Conservation (phyloP, 129 eudicot genomes). For the Saposhnikovia divaricata region DNA sequence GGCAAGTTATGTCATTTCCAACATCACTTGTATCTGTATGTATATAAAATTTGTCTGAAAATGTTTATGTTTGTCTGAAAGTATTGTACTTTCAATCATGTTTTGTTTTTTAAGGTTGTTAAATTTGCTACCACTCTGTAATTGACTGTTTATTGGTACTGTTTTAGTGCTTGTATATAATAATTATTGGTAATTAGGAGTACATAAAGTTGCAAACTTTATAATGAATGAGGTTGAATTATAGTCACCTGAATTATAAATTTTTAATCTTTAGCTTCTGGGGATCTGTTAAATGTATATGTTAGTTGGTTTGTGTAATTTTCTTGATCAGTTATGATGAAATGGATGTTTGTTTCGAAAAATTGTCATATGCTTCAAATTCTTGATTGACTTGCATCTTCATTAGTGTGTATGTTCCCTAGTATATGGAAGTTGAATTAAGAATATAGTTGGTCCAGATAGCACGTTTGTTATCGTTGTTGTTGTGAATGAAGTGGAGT, state of each 20-base stretch:
- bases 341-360: neutral
- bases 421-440: neutral
- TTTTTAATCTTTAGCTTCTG: neutral
- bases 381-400: neutral
- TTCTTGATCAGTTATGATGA: neutral
- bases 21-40: neutral
- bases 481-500: neutral
- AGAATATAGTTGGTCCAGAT: no score
- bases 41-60: neutral
- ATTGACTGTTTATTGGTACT: neutral
- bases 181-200: neutral
- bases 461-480: neutral
- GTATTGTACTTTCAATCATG: neutral
- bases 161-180: neutral
- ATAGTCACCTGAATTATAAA: neutral
- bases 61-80: neutral
- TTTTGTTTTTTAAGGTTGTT: neutral
- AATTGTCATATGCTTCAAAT: neutral
- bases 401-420: neutral
- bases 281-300: neutral
- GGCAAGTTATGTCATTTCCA: neutral
- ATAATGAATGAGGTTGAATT: neutral
- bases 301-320: neutral
- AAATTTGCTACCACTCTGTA: neutral
- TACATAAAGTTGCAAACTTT: neutral